phyloP scores from a whole-genome alignment of 2,329 filamentous ascomycete genomes.

The Hypoxylon sp. region DNA sequence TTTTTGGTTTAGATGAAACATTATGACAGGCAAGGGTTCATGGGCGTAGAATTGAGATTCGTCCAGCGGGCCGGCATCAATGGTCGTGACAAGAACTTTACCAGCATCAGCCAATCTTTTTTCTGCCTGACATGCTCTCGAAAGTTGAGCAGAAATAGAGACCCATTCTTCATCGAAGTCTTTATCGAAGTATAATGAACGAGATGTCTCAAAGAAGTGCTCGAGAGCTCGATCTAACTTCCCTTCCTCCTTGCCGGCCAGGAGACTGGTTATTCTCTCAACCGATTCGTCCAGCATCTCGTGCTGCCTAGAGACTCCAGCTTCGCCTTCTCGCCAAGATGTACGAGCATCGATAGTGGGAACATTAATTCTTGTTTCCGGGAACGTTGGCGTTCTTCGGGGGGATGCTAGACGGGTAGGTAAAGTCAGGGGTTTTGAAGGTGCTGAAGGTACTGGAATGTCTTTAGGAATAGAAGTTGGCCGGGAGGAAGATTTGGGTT shows the following conservation, averaged over 20 bases:
- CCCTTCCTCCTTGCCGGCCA: conserved; percentile 38
- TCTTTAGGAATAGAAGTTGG: neutral
- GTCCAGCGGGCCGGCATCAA: conserved; percentile 51
- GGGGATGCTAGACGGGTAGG: neutral
- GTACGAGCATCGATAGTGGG: neutral
- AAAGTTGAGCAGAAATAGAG: conserved; percentile 53
- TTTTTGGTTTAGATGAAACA: conserved; percentile 47
- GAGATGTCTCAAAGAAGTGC: conserved; percentile 39
- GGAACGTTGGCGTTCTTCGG: neutral
- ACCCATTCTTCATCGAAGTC: conserved; percentile 46
- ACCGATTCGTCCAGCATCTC: conserved; percentile 1
- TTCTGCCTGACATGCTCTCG: conserved; percentile 53
- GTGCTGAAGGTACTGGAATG: neutral
- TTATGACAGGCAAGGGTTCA: conserved; percentile 56
- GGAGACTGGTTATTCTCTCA: conserved; percentile 11
- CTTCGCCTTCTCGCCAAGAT: neutral
- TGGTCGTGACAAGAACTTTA: conserved; percentile 51
- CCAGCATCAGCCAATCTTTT: conserved; percentile 54
- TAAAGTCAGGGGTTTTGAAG: neutral
- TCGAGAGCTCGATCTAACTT: conserved; percentile 46
- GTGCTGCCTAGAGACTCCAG: neutral
- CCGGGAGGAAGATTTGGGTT: conserved; percentile 14
- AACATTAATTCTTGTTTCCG: conserved; percentile 1
- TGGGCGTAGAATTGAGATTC: conserved; percentile 57
- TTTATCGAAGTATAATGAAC: conserved; percentile 23